Percentiles rank a stretch among this genome's conserved stretches.
These are phyloP conservation scores for Teunomyces panamensis DNA, from an alignment of 805 yeast species.

Conservation along the genomic window DNA sequence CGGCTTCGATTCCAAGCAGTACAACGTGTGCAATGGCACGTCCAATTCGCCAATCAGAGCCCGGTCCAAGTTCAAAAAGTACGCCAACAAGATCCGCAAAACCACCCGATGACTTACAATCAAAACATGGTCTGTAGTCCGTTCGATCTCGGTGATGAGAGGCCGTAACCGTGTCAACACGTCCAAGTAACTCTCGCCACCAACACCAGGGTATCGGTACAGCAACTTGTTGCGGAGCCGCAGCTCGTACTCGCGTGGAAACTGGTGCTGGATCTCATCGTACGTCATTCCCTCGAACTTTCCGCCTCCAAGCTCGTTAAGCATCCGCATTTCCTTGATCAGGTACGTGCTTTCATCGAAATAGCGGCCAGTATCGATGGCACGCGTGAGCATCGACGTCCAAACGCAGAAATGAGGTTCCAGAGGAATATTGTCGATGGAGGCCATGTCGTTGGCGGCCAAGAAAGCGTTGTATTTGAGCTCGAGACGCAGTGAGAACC, in stretches of 20 bases:
- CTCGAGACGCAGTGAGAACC: slow-evolving; percentile 46
- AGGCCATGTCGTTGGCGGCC: slow-evolving; percentile 21
- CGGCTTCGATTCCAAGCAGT: slow-evolving; percentile 87
- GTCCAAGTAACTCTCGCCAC: slow-evolving; percentile 94
- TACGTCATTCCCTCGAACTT: slow-evolving; percentile 91
- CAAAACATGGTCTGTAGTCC: slow-evolving; percentile 83
- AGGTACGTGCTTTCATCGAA: slow-evolving; percentile 75
- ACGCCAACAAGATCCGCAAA: slow-evolving; percentile 80
- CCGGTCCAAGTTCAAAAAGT: slow-evolving; percentile 78
- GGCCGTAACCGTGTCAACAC: slow-evolving; percentile 89
- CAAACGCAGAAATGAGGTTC: slow-evolving; percentile 86
- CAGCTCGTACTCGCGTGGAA: slow-evolving; percentile 76
- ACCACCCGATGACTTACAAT: slow-evolving; percentile 90
- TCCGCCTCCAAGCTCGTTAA: slow-evolving; percentile 93
- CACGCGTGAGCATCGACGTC: slow-evolving; percentile 82
- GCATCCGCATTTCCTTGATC: slow-evolving; percentile 85
- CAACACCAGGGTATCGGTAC: slow-evolving; percentile 94
- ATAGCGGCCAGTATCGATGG: slow-evolving; percentile 71
- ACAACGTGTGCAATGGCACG: slow-evolving; percentile 88
- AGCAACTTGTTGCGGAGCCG: slow-evolving; percentile 74
- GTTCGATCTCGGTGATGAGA: slow-evolving; percentile 85
- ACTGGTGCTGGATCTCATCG: slow-evolving; percentile 68
- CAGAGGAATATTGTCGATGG: slow-evolving; percentile 33
- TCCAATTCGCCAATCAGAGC: slow-evolving; percentile 85
- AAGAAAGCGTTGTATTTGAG: slow-evolving; percentile 36